Conservation (phyloP, 83 land plant species). For the Thuja plicata region DNA sequence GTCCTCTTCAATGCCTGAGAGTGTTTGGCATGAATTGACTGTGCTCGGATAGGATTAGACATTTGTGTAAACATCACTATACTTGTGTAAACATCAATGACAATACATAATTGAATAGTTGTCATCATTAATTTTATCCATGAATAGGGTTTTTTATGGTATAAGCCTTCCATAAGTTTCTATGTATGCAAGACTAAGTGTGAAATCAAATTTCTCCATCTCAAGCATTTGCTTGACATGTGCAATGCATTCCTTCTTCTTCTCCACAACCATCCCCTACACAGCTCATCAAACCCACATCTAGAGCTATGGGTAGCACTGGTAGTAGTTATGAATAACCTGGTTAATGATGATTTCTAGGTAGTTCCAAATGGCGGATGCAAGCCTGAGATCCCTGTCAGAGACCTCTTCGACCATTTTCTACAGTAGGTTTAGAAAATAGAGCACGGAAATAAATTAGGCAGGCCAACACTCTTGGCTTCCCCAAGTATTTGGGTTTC, state of each 20-base stretch:
- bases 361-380: conserved; percentile 26
- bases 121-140: too few species aligned
- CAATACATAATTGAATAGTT: too few species aligned
- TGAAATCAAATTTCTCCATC: too few species aligned
- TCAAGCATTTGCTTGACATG: too few species aligned
- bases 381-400: background rate
- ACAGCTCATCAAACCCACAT: conserved; percentile 14
- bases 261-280: background rate
- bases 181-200: too few species aligned
- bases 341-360: conserved; percentile 23
- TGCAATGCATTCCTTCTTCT: conserved; percentile 16
- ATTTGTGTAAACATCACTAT: too few species aligned
- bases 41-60: too few species aligned
- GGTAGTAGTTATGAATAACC: conserved; percentile 14
- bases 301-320: conserved; percentile 34
- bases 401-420: conserved; percentile 27
- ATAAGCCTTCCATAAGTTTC: too few species aligned
- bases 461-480: conserved; percentile 42
- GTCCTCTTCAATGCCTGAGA: too few species aligned
- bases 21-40: too few species aligned
- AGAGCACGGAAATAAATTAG: conserved; percentile 45
- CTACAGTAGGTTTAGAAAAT: conserved; percentile 37
- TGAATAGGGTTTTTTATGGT: too few species aligned
- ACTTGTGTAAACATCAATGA: too few species aligned
- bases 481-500: conserved; percentile 31